Percentiles rank a stretch among this genome's conserved stretches.
These are phyloP conservation scores for Pichia heedii DNA, from an alignment of 805 yeast genomes.

Conservation along the genomic window DNA sequence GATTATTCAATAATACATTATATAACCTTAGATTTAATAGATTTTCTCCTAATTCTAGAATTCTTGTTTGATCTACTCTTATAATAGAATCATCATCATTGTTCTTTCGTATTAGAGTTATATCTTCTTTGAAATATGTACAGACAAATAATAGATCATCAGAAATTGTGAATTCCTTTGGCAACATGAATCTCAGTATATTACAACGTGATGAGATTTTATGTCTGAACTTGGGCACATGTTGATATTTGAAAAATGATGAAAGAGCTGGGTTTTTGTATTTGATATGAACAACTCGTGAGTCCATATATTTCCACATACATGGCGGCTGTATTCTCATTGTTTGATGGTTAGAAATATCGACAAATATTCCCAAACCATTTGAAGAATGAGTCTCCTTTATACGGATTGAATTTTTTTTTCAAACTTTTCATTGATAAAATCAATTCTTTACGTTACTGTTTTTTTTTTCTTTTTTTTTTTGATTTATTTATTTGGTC, in stretches of 20 bases:
- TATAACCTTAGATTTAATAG: slow-evolving; percentile 5
- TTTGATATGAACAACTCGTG: neutral
- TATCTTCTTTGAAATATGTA: slow-evolving; percentile 12
- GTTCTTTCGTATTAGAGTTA: neutral
- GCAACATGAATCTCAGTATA: slow-evolving; percentile 17
- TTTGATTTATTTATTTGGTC: too few species aligned
- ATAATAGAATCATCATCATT: neutral
- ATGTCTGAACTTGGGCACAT: slow-evolving; percentile 14
- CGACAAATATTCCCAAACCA: too few species aligned
- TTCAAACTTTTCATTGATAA: too few species aligned
- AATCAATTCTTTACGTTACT: too few species aligned
- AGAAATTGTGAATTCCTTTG: slow-evolving; percentile 16
- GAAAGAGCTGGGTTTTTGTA: slow-evolving; percentile 1
- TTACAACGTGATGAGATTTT: slow-evolving; percentile 18
- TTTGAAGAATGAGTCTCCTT: too few species aligned
- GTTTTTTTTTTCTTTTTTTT: too few species aligned
- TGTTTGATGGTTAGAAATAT: neutral
- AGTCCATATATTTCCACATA: neutral
- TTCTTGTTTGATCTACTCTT: slow-evolving; percentile 5
- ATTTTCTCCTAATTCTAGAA: slow-evolving; percentile 10
- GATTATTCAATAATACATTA: neutral
- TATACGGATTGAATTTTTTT: too few species aligned
- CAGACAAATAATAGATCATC: slow-evolving; percentile 17
- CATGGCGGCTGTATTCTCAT: neutral
- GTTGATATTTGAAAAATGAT: slow-evolving; percentile 9